phyloP scores from a whole-genome alignment of 2,329 filamentous ascomycete genomes.

The Metarhizium guizhouense region DNA sequence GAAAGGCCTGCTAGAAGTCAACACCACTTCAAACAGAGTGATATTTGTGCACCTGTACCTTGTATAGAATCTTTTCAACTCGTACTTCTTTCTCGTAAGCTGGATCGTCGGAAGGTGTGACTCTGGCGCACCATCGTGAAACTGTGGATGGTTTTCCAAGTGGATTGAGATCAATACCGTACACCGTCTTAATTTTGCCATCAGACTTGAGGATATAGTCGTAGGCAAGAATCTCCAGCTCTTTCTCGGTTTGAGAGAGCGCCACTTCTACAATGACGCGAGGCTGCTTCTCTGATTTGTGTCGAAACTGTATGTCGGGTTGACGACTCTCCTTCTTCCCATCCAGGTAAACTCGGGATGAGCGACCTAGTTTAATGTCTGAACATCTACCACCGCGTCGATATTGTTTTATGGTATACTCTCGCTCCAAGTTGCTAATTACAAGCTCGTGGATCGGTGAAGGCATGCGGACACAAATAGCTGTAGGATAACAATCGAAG shows the following conservation, averaged over 20 bases:
- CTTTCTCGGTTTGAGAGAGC: background rate
- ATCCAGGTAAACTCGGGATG: background rate
- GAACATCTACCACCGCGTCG: background rate
- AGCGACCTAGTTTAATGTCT: background rate
- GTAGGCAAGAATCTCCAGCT: background rate
- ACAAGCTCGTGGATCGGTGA: background rate
- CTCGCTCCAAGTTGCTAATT: background rate
- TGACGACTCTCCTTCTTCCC: background rate
- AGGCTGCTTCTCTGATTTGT: background rate
- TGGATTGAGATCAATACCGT: background rate
- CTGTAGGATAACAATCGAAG: slow-evolving; percentile 3
- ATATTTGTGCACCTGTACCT: background rate
- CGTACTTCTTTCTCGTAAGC: slow-evolving; percentile 3
- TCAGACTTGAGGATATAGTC: slow-evolving; percentile 2
- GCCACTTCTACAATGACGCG: slow-evolving; percentile 2
- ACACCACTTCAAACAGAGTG: background rate
- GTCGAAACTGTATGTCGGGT: slow-evolving; percentile 1
- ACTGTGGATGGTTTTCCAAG: slow-evolving; percentile 1
- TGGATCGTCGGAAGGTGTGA: background rate
- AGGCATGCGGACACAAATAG: slow-evolving; percentile 3
- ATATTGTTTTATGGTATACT: background rate
- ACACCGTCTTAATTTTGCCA: background rate
- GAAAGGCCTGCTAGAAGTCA: background rate
- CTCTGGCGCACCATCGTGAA: background rate
- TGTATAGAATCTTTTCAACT: background rate